These are phyloP conservation scores for Yarrowia porcina DNA, from an alignment of 805 yeast species.

Conservation along the genomic window DNA sequence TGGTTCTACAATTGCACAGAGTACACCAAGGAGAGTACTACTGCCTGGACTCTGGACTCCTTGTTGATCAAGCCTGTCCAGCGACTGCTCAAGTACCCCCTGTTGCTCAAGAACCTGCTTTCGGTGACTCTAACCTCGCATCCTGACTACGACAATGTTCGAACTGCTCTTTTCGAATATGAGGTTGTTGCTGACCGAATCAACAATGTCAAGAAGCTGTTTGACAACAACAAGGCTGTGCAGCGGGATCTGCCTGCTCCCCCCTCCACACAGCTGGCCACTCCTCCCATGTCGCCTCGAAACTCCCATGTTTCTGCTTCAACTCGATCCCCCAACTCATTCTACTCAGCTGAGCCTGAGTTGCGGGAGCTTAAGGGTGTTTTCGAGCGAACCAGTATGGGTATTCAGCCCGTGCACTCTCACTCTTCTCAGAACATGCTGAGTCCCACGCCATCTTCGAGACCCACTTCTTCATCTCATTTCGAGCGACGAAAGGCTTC, in stretches of 20 bases:
- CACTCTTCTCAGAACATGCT: neutral
- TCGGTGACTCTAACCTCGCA: constrained; percentile 39
- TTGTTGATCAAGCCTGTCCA: constrained; percentile 47
- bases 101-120: constrained; percentile 38
- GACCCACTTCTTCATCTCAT: neutral
- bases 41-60: constrained; percentile 44
- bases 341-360: constrained; percentile 15
- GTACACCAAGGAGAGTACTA: constrained; percentile 35
- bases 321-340: neutral
- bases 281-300: constrained; percentile 18
- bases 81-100: constrained; percentile 44
- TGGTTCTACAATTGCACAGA: constrained; percentile 40
- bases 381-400: constrained; percentile 1
- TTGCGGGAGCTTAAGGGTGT: constrained; percentile 10
- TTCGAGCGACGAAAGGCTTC: constrained; percentile 12
- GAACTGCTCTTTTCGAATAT: constrained; percentile 30
- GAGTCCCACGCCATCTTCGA: neutral
- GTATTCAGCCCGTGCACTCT: neutral
- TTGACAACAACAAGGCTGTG: constrained; percentile 25
- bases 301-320: neutral
- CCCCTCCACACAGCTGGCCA: neutral
- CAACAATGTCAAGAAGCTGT: constrained; percentile 27
- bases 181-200: constrained; percentile 31
- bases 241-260: constrained; percentile 1
- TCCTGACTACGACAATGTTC: constrained; percentile 45